phyloP scores from a whole-genome alignment of 768 basidiomycete genomes.

The Leccinum pellstonianum region DNA sequence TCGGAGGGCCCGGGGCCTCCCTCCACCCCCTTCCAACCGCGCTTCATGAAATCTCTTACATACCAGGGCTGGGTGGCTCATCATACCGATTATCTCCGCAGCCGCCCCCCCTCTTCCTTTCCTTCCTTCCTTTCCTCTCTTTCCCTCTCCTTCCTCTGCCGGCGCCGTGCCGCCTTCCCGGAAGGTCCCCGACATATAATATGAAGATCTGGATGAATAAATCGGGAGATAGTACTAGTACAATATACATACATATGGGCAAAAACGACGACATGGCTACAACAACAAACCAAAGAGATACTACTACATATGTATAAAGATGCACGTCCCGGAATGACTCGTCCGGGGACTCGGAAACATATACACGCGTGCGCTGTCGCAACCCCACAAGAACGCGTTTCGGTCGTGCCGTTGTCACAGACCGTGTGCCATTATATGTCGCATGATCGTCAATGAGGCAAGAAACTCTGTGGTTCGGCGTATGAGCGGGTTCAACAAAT shows the following conservation, averaged over 20 bases:
- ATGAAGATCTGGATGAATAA: slow-evolving; percentile 1
- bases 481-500: slow-evolving; percentile 6
- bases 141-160: background rate
- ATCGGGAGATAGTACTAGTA: slow-evolving; percentile 13
- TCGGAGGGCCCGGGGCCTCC: background rate
- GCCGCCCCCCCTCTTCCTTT: background rate
- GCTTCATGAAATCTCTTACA: slow-evolving; percentile 4
- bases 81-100: slow-evolving; percentile 10
- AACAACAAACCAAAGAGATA: slow-evolving; percentile 6
- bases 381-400: background rate
- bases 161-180: background rate
- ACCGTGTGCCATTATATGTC: slow-evolving; percentile 52
- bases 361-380: background rate
- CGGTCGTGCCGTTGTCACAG: background rate
- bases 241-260: background rate
- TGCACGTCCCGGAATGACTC: background rate
- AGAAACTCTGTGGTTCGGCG: slow-evolving; percentile 48
- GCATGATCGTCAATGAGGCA: slow-evolving; percentile 61
- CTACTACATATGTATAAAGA: background rate
- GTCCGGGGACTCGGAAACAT: background rate
- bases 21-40: background rate
- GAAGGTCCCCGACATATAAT: background rate
- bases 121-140: background rate
- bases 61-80: background rate
- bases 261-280: slow-evolving; percentile 7